phyloP scores from a whole-genome alignment of 768 basidiomycete species.

The Mycena vitilis region DNA sequence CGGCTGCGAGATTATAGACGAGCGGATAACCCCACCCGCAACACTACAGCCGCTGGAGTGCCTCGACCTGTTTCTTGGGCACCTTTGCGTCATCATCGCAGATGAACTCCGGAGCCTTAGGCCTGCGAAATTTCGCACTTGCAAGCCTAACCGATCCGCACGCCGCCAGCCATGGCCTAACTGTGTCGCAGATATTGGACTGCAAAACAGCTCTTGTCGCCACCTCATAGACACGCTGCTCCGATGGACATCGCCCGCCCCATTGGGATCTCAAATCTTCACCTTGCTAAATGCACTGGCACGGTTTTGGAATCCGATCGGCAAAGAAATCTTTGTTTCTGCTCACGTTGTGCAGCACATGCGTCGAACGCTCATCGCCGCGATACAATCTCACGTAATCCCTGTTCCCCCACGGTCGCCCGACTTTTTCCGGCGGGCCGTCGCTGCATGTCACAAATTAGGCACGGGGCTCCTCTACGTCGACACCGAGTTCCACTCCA shows the following conservation, averaged over 20 bases:
- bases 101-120: too few species aligned
- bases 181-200: neutral
- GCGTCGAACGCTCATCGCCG: neutral
- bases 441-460: neutral
- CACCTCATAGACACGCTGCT: neutral
- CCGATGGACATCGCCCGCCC: neutral
- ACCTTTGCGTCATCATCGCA: too few species aligned
- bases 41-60: neutral
- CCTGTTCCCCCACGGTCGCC: neutral
- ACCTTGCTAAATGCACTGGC: neutral
- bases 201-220: neutral
- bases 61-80: too few species aligned
- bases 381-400: neutral
- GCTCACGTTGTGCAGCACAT: neutral
- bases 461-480: neutral
- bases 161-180: constrained; percentile 10
- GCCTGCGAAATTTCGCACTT: constrained; percentile 3
- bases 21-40: neutral
- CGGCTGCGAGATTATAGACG: neutral
- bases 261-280: neutral
- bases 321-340: neutral
- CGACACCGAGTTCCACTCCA: neutral
- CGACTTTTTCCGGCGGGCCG: constrained; percentile 5
- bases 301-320: neutral
- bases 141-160: constrained; percentile 3